Evolutionary conservation across 257 asterid genomes (phyloP).

Genomic region (Nyctanthes arbortristis): DNA sequence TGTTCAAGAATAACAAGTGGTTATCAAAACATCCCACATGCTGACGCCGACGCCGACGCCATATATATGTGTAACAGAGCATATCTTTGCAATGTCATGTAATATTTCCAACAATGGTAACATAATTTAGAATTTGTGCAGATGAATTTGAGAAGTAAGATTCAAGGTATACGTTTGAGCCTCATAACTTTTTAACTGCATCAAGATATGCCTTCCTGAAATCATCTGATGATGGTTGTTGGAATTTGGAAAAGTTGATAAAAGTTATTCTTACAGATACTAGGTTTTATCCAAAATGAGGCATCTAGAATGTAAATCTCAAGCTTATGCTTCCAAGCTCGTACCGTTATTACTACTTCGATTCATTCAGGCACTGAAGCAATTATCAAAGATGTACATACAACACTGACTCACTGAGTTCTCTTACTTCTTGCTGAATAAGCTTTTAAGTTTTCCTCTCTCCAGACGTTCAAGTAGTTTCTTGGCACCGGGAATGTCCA

Average conservation of each 20-base stretch:
- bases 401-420: conserved; percentile 30
- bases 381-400: conserved; percentile 26
- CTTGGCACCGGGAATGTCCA: conserved; percentile 72
- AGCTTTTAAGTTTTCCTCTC: conserved; percentile 64
- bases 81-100: background rate
- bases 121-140: background rate
- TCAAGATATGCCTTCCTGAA: background rate
- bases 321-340: conserved; percentile 17
- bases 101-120: background rate
- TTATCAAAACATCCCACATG: background rate
- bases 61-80: background rate
- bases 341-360: conserved; percentile 20
- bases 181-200: background rate
- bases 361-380: conserved; percentile 64
- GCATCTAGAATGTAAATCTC: background rate
- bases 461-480: conserved; percentile 73
- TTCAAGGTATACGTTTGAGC: background rate
- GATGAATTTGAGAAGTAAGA: background rate
- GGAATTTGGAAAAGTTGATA: background rate
- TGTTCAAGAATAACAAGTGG: background rate
- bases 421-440: conserved; percentile 64
- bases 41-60: too few relatives aligned
- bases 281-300: background rate
- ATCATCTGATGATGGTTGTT: background rate
- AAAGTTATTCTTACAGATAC: background rate